Percentiles rank a stretch among this genome's conserved stretches.
These are phyloP conservation scores for Holtermannia corniformis DNA, from an alignment of 768 basidiomycete genomes.

Conservation along the genomic window DNA sequence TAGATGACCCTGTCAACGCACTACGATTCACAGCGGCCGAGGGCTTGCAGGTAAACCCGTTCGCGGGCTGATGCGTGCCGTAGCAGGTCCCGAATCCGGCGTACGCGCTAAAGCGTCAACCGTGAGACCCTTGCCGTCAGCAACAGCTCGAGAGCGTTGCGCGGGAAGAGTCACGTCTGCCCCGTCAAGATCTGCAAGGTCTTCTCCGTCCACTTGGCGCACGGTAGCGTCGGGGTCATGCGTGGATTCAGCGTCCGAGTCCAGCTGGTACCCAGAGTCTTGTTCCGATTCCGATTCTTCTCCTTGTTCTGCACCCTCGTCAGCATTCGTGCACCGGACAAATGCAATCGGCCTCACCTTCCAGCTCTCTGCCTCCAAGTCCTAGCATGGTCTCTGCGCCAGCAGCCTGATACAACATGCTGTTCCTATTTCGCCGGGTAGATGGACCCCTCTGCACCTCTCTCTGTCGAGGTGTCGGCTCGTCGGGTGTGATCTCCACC, in stretches of 20 bases:
- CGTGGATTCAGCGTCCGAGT: neutral
- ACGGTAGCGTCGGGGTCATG: neutral
- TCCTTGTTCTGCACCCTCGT: neutral
- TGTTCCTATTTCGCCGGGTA: slow-evolving; percentile 28
- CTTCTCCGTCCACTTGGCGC: neutral
- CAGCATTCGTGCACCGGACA: neutral
- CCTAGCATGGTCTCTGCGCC: slow-evolving; percentile 30
- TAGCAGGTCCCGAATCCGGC: too few species aligned
- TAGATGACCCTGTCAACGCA: too few species aligned
- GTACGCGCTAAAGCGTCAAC: too few species aligned
- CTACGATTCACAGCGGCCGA: too few species aligned
- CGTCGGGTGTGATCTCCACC: neutral
- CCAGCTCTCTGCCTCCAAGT: slow-evolving; percentile 23
- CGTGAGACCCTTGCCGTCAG: too few species aligned
- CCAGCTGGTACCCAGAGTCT: neutral
- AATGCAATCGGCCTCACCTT: slow-evolving; percentile 1
- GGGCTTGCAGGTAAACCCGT: too few species aligned
- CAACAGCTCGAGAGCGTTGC: too few species aligned
- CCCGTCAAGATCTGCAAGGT: too few species aligned
- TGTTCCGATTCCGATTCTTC: neutral
- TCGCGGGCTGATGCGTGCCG: too few species aligned
- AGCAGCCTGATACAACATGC: slow-evolving; percentile 31
- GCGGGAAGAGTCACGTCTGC: too few species aligned
- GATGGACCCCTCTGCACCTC: slow-evolving; percentile 15
- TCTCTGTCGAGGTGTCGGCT: neutral